These are phyloP conservation scores for Sphaceloma murrayae DNA, from an alignment of 2,329 filamentous ascomycete species.

Conservation along the genomic window DNA sequence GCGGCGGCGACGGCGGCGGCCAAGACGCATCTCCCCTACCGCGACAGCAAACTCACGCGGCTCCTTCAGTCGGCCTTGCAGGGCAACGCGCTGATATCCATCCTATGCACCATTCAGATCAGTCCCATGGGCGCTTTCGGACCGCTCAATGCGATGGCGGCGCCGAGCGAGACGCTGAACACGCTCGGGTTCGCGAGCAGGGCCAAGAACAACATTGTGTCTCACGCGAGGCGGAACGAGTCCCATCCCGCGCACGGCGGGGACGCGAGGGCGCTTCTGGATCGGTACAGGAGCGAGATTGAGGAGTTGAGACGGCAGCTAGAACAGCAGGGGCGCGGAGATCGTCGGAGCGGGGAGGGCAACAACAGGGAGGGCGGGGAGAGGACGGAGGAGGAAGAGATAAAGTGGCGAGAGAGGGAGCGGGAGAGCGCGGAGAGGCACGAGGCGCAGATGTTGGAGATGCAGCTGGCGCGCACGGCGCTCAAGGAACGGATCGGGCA, in stretches of 20 bases:
- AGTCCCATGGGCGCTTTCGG: constrained; percentile 51
- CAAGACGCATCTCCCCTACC: constrained; percentile 88
- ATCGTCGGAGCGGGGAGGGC: constrained; percentile 38
- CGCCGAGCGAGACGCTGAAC: constrained; percentile 79
- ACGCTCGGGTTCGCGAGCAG: constrained; percentile 94
- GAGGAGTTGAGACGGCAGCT: constrained; percentile 69
- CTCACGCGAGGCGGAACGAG: constrained; percentile 90
- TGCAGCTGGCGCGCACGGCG: constrained; percentile 91
- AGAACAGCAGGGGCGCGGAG: constrained; percentile 65
- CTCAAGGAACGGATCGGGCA: constrained; percentile 97
- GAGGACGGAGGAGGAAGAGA: constrained; percentile 58
- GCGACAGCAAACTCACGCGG: constrained; percentile 93
- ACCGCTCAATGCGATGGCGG: constrained; percentile 51
- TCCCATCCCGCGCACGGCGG: constrained; percentile 65
- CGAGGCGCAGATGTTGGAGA: constrained; percentile 96
- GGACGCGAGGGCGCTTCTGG: constrained; percentile 77
- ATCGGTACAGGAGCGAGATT: constrained; percentile 92
- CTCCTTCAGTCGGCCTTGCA: constrained; percentile 86
- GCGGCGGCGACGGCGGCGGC: too few species aligned
- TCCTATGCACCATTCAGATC: constrained; percentile 91
- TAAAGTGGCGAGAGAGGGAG: constrained; percentile 59
- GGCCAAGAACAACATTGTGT: constrained; percentile 96
- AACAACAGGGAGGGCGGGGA: constrained; percentile 37
- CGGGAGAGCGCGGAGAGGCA: constrained; percentile 77
- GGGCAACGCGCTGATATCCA: constrained; percentile 89